Evolutionary conservation across 2,329 filamentous ascomycete species (phyloP), one percentile per base, ranked within the genome.

Genomic region (Verticillium alfalfae): DNA sequence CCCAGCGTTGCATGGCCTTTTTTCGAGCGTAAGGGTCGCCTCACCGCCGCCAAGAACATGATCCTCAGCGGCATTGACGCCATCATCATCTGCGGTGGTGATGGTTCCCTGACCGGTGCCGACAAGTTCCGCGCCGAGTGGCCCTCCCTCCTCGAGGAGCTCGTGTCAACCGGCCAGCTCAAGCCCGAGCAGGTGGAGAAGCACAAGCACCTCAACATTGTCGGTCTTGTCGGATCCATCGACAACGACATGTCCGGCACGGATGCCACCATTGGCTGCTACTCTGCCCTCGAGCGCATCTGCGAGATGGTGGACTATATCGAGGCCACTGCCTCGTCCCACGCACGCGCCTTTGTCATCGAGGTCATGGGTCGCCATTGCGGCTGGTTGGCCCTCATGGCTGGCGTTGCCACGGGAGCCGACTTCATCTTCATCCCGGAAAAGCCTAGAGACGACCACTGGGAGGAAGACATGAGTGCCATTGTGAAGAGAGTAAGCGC

Each of bases 361-460:
- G 95, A 97, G 76, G 95, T 99, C 70, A 99, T 99, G 95, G 95
- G 95, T 58, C 86, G 95, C 63, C 94, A 99, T 78, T 99, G 95
- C 74, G 95, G 95, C 65, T 99, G 95, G 95, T 82, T 99, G 65
- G 95, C 95, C 49, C 84, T 99, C 64, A 97, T 98, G 89, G 90
- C 94, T 15, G 94, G 93, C 70, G 93, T 99, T 63, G 93, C 92
- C 62, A 97, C 92, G 1, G 95, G 94, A 58, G 93, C 95, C 16
- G 95, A 99, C 76, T 99, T 96, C 77, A 86, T 98, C 69, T 98
- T 99, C 76, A 94, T 97, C 66, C 95, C 95, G 0, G 95, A 99
- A 77, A 93, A 93, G 73, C 95, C 95, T 63, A 91, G 92, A 56
- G 84, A 87, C 63, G 87, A 91, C 65, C 90, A 94, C 70, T 99